Base-by-base conservation (phyloP, 1,284 basidiomycete genomes). In the Gymnopus androsaceus region DNA sequence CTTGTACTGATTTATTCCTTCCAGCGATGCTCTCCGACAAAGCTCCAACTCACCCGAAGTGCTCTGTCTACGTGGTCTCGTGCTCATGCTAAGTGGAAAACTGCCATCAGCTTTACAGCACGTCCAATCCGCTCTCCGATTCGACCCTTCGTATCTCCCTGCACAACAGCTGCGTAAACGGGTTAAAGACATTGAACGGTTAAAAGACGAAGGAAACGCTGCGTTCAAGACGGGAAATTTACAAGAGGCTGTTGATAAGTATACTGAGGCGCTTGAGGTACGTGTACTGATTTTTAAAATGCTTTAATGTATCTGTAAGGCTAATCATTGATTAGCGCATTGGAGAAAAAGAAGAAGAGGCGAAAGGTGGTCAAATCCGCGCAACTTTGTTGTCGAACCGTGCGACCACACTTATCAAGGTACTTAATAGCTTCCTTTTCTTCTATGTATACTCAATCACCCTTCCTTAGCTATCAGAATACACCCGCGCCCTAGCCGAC, bases 191-290 rank as follows among this genome's bases (percentile, higher is more conserved):
- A 83, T 95, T 12, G 92, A 95, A 61, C 74, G 83, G 51, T 71
- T 90, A 46, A 95, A 95, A 67, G 92, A 94, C 59, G 90, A 92
- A 61, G 93, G 93, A 0, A 95, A 95, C 64, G 66, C 69, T 0
- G 79, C 83, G 1, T 95, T 95, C 75, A 94, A 94, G 71, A 57
- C 68, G 0, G 80, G 80, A 1, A 76, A 78, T 56, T 72, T 85
- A 31, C 64, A 79, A 30, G 85, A 88, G 38, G 94, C 94, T 0
- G 71, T 88, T 1, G 75, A 79, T 4, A 85, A 81, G 64, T 94
- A 94, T 63, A 74, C 75, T 1, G 86, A 89, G 60, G 84, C 88
- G 3, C 70, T 94, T 12, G 86, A 88, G 49, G 83, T 84, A 49
- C 53, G 75, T 62, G 15, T 23, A 36, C 27, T 15, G 21, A 12